Evolutionary conservation across 148 eudicot species (phyloP).

Genomic region (Rheum nobile): DNA sequence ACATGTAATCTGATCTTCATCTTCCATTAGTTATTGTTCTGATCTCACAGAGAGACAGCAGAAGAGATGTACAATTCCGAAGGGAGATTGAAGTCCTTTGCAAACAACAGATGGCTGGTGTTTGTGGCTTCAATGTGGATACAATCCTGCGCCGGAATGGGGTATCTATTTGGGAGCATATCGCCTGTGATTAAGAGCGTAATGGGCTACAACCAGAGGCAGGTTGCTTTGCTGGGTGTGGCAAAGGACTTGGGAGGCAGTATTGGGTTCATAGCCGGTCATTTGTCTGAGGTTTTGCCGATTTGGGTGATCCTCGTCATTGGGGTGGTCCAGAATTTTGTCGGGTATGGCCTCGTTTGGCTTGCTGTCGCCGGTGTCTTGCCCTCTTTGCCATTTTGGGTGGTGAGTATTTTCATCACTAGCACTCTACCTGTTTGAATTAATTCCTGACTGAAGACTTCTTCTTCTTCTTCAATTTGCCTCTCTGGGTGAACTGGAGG

Average conservation of each 20-base stretch:
- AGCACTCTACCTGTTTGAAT: not conserved
- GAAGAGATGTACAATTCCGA: not conserved
- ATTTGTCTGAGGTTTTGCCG: slow-evolving; percentile 35
- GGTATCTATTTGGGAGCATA: slow-evolving; percentile 54
- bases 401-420: slow-evolving; percentile 22
- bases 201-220: slow-evolving; percentile 47
- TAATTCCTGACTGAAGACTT: not conserved
- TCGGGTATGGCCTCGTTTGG: slow-evolving; percentile 49
- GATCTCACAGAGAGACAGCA: not conserved
- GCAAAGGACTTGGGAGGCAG: slow-evolving; percentile 55
- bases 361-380: slow-evolving; percentile 27
- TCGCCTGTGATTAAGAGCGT: slow-evolving; percentile 44
- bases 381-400: slow-evolving; percentile 48
- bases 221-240: slow-evolving; percentile 33
- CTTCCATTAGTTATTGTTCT: not conserved
- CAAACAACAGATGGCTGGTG: slow-evolving; percentile 61
- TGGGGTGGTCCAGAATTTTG: slow-evolving; percentile 43
- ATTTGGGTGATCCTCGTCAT: slow-evolving; percentile 34
- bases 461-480: not conserved
- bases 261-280: slow-evolving; percentile 42
- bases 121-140: slow-evolving; percentile 68
- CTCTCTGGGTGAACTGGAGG: not conserved
- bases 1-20: not conserved
- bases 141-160: slow-evolving; percentile 48
- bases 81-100: slow-evolving; percentile 24